Evolutionary conservation across 257 asterid genomes (phyloP), one percentile per base, ranked within the genome.

Genomic region (Rehmannia glutinosa): DNA sequence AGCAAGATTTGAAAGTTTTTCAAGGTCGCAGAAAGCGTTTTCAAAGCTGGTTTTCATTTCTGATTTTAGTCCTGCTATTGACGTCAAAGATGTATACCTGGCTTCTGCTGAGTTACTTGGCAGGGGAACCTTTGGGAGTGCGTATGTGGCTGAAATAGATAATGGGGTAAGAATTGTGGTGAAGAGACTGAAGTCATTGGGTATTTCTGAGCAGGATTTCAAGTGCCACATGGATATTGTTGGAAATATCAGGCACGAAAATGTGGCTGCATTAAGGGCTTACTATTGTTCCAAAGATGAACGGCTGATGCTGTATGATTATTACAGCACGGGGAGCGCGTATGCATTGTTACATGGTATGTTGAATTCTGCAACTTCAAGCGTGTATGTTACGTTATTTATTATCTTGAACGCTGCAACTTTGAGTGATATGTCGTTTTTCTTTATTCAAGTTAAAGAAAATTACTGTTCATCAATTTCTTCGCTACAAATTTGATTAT

Each of bases 221-320:
- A 55, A 27, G 46, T 32, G 55, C 21, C n/a, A 55, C 30, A 55
- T 67, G 65, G 46, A 54, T 8, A 24, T 53, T 10, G 10, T 55
- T 53, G 65, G 64, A 42, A 10, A 39, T 54, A 35, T 67, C 15
- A 39, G 65, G 64, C 73, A 67, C 2, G 55, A 69, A 32, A 69
- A 75, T 4, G 79, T 75, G 50, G 71, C 39, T 4, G 4, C 68
- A 2, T 39, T 69, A 21, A 62, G 73, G 15, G 80, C 66, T 13
- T 75, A 75, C 64, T 70, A 64, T 50, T 70, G 69, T 36, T 57
- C 68, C 0, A 0, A 9, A 1, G 28, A 24, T 16, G 46, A 36
- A 57, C 41, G 45, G 64, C 21, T 66, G 6, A 9, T 73, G 68
- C 10, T 73, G 16, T 58, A 66, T 33, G 73, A 66, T 58, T 58